A percentile compares a stretch with the other conserved stretches of the same genome.
These are phyloP conservation scores for Apophysomyces sp. DNA, from an alignment of 371 early-diverging fungal species.

Conservation along the genomic window DNA sequence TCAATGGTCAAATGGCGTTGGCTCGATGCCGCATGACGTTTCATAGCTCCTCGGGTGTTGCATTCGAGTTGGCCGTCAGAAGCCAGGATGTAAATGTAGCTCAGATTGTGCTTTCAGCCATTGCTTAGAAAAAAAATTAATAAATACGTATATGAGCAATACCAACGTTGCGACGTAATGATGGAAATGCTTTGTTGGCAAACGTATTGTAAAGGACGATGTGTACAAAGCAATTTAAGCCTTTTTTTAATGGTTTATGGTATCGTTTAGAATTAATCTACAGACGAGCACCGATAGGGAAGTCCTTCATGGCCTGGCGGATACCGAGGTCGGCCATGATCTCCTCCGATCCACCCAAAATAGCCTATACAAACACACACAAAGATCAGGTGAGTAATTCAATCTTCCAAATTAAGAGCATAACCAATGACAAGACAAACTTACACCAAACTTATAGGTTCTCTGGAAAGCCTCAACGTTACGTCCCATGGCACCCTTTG, in stretches of 20 bases:
- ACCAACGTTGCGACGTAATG: background rate
- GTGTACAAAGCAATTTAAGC: too few relatives aligned
- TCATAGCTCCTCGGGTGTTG: conserved; percentile 79
- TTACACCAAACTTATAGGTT: conserved; percentile 52
- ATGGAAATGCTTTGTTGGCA: background rate
- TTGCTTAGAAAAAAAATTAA: conserved; percentile 48
- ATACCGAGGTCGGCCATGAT: conserved; percentile 45
- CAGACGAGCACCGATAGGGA: conserved; percentile 32
- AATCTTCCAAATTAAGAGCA: conserved; percentile 36
- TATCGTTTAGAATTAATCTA: background rate
- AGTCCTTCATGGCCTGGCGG: conserved; percentile 37
- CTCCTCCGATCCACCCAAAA: conserved; percentile 86
- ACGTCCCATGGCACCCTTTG: conserved; percentile 58
- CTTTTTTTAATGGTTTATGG: background rate
- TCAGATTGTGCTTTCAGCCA: conserved; percentile 72
- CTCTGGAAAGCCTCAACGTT: conserved; percentile 51
- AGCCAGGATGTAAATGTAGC: conserved; percentile 68
- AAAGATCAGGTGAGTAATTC: conserved; percentile 43
- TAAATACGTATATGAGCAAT: conserved; percentile 5
- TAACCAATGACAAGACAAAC: conserved; percentile 67
- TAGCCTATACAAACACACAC: conserved; percentile 52
- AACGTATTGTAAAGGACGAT: too few relatives aligned
- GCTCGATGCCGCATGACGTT: conserved; percentile 89
- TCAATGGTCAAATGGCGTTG: conserved; percentile 74
- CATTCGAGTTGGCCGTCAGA: conserved; percentile 89